Percentiles rank a stretch among this genome's conserved stretches.
Conservation (phyloP, 148 eudicot genomes). For the Selenicereus undatus region DNA sequence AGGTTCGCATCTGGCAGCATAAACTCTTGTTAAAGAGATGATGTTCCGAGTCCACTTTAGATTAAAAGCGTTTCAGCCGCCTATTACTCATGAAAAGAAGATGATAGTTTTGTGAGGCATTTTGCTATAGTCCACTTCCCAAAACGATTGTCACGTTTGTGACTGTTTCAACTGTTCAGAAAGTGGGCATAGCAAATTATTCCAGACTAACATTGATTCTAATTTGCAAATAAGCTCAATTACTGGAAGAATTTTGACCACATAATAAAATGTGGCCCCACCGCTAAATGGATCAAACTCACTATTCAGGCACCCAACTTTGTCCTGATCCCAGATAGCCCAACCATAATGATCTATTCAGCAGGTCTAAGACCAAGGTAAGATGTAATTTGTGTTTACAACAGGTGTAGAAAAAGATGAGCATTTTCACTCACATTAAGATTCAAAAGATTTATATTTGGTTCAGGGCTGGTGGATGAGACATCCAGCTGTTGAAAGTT, state of each 20-base stretch:
- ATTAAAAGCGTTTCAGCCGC: too few species aligned
- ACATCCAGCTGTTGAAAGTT: slow-evolving; percentile 45
- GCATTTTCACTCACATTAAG: slow-evolving; percentile 6
- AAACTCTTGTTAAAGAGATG: too few species aligned
- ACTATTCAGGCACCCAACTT: background rate
- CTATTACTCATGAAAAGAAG: too few species aligned
- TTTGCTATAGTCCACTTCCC: too few species aligned
- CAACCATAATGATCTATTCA: background rate
- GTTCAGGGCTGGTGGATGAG: slow-evolving; percentile 23
- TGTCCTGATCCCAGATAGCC: background rate
- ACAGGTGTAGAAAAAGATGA: background rate
- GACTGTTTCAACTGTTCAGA: too few species aligned
- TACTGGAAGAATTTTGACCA: background rate
- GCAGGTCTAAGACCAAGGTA: background rate
- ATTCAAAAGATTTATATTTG: slow-evolving; percentile 4
- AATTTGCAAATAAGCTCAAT: background rate
- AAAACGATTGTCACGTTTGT: too few species aligned
- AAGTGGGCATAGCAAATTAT: too few species aligned
- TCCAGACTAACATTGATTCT: too few species aligned
- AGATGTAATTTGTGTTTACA: background rate
- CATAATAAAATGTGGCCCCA: background rate
- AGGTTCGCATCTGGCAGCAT: too few species aligned
- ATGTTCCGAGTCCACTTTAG: too few species aligned
- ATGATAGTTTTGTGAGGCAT: too few species aligned
- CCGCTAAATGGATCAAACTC: background rate